Base-by-base conservation (phyloP, 1,284 basidiomycete genomes). In the Malassezia furfur region DNA sequence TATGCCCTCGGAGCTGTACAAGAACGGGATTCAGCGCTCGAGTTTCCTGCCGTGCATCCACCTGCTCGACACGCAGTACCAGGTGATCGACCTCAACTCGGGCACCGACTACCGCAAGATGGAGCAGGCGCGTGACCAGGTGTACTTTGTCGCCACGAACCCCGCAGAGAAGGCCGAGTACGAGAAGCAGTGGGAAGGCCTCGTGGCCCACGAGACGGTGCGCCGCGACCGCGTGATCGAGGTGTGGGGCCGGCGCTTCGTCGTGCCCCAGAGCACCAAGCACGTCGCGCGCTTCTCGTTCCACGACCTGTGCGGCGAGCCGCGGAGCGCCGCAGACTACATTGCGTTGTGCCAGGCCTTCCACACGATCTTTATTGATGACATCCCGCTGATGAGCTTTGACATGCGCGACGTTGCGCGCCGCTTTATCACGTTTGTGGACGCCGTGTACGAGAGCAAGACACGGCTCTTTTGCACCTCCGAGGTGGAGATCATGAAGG, bases 1-100 rank as follows among this genome's bases (percentile, higher is more conserved):
- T 54, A 90, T 94, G 75, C 94, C 94, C 3, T 85, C 94, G 71
- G 89, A 96, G 40, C 80, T 99, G 0, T 99, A 99, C 80, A 93
- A 93, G 81, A 98, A 98, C 67, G 94, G 94, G 0, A 96, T 99
- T 48, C 94, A 99, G 75, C 84, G 94, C 17, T 83, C 86, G n/a
- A 91, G 87, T 65, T 99, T 99, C 77, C 74, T 96, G 36, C 94
- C 94, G 5, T 87, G 91, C 50, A 98, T 99, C 61, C 87, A 96
- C 35, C 80, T 98, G 35, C 82, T 99, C 68, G 93, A 96, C 78
- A 78, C 84, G 3, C 83, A 82, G 31, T 89, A 94, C 65, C 81
- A 85, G 52, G 85, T 98, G 6, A 87, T 86, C 1, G 90, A 96
- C 75, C 81, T 99, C 28, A 85, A 96, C 76, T 96, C 91, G 10